These are phyloP conservation scores for Trichoderma harzianum DNA, from an alignment of 2,329 filamentous ascomycete species.

Conservation along the genomic window DNA sequence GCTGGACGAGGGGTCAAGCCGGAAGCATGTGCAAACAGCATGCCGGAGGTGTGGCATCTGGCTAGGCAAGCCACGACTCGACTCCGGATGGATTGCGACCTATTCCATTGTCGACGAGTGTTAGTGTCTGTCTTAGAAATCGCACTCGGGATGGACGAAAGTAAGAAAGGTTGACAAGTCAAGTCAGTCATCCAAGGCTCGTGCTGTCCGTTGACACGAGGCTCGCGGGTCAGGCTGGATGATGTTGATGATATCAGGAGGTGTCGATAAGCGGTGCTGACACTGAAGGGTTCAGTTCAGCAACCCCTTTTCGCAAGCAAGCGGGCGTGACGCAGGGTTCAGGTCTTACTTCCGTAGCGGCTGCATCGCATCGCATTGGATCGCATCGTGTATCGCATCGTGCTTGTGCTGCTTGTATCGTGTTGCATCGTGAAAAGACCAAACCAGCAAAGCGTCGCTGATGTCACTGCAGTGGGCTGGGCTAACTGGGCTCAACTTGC, in stretches of 20 bases:
- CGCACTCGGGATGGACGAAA: background rate
- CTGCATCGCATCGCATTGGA: background rate
- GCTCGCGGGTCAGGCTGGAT: background rate
- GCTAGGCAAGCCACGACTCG: background rate
- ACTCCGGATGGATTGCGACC: background rate
- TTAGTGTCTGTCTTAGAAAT: background rate
- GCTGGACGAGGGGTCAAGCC: background rate
- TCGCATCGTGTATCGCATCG: background rate
- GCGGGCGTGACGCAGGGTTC: conserved; percentile 3
- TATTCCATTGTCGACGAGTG: background rate
- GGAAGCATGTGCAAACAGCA: background rate
- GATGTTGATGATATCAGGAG: background rate
- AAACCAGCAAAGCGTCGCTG: conserved; percentile 1
- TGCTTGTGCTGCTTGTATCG: background rate
- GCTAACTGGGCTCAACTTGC: background rate
- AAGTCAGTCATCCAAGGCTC: background rate
- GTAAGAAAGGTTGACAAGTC: background rate
- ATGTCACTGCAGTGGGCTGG: conserved; percentile 8
- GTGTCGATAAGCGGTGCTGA: background rate
- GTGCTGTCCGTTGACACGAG: background rate
- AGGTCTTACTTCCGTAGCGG: background rate
- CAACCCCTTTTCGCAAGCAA: background rate
- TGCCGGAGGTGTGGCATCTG: background rate
- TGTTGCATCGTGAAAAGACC: background rate
- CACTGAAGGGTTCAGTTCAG: background rate